Evolutionary conservation across 2,329 filamentous ascomycete genomes (phyloP), one percentile per base, ranked within the genome.

Genomic region (Tolypocladium sp.): DNA sequence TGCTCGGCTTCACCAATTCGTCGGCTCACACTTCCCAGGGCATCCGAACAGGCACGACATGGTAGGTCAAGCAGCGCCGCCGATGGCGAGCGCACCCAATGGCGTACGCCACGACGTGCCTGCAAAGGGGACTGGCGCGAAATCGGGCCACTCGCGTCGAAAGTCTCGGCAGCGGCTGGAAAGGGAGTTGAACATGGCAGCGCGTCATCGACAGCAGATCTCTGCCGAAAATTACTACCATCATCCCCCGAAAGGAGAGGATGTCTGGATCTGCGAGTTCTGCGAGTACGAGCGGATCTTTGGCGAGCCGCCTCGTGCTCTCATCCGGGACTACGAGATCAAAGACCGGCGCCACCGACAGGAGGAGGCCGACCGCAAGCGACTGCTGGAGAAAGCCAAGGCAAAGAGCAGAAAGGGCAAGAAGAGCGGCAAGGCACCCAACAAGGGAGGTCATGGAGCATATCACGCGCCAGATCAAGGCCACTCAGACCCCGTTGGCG

Each of bases 241-340:
- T 66, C 87, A 90, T 67, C 88, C 90, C 1, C 89, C 89, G 2
- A 75, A 77, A 38, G 65, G 66, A 2, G 88, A 91, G 64, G 90
- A 96, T 62, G 83, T 92, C 56, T 97, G 92, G 90, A 92, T 97
- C 54, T 99, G 94, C 75, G 91, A 97, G 69, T 97, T 97, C 71
- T 99, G 94, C 77, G 94, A 99, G 73, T 99, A 97, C 70, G 93
- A 97, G 74, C 85, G 86, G 57, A 97, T 99, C 56, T 97, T 96
- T 71, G 93, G 93, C n/a, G 82, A 82, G 57, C 90, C 90, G 2
- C 94, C 94, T 0, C 82, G 85, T 66, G 91, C 91, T 56, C 77
- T 99, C 58, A 95, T 97, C 63, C 85, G 90, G 46, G 86, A 92
- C 62, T 99, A 97, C 70, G 94, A 99, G 75, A 90, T 93, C 70